A percentile compares a stretch with the other conserved stretches of the same genome.
These are phyloP conservation scores for Plasmopara muralis DNA, from an alignment of 352 stramenopile species.

Conservation along the genomic window DNA sequence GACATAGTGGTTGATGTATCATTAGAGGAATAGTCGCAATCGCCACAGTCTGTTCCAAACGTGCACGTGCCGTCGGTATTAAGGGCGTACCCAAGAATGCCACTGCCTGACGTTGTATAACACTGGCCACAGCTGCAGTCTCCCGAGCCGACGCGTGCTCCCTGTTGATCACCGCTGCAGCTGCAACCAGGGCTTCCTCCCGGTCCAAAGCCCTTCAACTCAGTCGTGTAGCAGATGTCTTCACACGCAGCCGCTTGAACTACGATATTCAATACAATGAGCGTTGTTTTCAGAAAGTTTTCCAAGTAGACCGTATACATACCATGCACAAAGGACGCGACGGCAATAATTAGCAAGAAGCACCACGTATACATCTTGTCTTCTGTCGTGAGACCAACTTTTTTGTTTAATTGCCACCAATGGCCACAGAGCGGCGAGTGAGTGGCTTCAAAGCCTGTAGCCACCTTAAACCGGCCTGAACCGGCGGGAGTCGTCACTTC, in stretches of 20 bases:
- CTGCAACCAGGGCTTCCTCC: conserved; percentile 23
- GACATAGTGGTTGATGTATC: conserved; percentile 7
- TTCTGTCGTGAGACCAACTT: neutral
- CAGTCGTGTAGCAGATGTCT: conserved; percentile 32
- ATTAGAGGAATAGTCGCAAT: conserved; percentile 20
- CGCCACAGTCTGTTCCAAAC: conserved; percentile 29
- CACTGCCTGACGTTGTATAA: conserved; percentile 23
- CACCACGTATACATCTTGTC: conserved; percentile 12
- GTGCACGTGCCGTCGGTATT: conserved; percentile 24
- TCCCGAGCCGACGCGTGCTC: conserved; percentile 13
- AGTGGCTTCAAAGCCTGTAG: neutral
- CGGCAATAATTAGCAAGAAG: conserved; percentile 2
- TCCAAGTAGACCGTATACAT: neutral
- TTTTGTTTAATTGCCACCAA: neutral
- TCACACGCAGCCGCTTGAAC: conserved; percentile 25
- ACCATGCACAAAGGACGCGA: conserved; percentile 4
- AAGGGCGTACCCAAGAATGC: conserved; percentile 26
- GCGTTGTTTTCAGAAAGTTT: neutral
- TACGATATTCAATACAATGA: conserved; percentile 2
- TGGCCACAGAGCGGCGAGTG: neutral
- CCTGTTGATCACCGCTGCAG: conserved; percentile 23
- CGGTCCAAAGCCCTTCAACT: conserved; percentile 32
- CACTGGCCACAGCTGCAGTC: conserved; percentile 39
- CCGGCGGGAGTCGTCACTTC: neutral
- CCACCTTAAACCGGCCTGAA: neutral